phyloP scores from a whole-genome alignment of 2,329 filamentous ascomycete species.

The Scopulariopsis brevicaulis region DNA sequence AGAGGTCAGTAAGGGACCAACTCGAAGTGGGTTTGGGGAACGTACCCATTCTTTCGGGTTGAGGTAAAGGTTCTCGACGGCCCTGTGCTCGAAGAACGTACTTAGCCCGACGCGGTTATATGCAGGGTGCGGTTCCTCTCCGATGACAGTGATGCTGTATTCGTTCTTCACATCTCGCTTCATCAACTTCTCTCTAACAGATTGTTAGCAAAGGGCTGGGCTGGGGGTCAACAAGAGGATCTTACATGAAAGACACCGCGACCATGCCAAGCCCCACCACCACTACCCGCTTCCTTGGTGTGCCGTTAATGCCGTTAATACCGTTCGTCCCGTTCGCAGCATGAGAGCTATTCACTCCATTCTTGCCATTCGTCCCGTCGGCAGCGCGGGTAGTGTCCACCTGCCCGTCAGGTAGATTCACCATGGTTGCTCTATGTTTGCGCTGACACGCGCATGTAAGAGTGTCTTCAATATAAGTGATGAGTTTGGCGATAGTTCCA shows the following conservation, averaged over 20 bases:
- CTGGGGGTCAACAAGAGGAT: constrained; percentile 8
- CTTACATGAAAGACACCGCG: constrained; percentile 77
- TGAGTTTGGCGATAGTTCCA: not conserved
- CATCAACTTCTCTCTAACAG: constrained; percentile 67
- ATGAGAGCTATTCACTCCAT: not conserved
- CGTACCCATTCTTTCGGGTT: constrained; percentile 76
- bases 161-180: constrained; percentile 70
- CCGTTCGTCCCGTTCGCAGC: not conserved
- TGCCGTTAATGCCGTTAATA: not conserved
- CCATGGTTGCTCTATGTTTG: not conserved
- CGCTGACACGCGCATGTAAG: not conserved
- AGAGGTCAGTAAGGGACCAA: not conserved
- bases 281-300: constrained; percentile 50
- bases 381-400: not conserved
- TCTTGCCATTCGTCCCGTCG: not conserved
- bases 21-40: constrained; percentile 1
- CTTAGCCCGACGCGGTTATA: constrained; percentile 88
- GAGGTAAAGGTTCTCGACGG: constrained; percentile 87
- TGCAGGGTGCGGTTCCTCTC: constrained; percentile 77
- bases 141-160: constrained; percentile 75
- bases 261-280: constrained; percentile 90
- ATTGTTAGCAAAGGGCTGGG: not conserved
- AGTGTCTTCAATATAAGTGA: not conserved
- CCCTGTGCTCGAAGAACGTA: constrained; percentile 68
- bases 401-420: not conserved